Conservation (phyloP, 225 moss, liverwort and hornwort genomes). For the Physcomitrellopsis africana region DNA sequence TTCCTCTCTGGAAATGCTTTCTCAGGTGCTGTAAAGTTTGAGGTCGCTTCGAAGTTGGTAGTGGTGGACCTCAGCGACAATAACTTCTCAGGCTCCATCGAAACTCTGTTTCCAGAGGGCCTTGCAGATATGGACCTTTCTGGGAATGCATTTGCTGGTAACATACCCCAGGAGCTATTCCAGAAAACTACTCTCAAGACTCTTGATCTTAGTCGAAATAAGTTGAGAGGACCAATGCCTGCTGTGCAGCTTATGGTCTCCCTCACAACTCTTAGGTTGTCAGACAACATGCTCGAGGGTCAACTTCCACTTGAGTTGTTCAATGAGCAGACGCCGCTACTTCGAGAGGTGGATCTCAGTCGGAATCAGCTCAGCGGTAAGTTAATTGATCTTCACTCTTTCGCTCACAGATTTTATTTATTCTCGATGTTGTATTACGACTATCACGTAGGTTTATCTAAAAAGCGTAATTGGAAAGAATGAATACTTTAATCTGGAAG, state of each 20-base stretch:
- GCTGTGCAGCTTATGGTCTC: constrained; percentile 53
- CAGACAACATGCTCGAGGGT: constrained; percentile 51
- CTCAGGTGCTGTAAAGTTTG: constrained; percentile 47
- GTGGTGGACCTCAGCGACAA: constrained; percentile 70
- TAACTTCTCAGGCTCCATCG: constrained; percentile 61
- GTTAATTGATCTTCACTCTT: neutral
- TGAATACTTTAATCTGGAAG: neutral
- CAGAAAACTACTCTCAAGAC: constrained; percentile 40
- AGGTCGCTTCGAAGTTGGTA: constrained; percentile 41
- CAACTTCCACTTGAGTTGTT: constrained; percentile 50
- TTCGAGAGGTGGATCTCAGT: constrained; percentile 60
- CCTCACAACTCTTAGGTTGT: constrained; percentile 42
- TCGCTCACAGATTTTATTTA: no score
- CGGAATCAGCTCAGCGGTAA: constrained; percentile 55
- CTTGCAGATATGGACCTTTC: constrained; percentile 47
- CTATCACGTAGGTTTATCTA: neutral
- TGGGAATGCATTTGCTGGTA: constrained; percentile 46
- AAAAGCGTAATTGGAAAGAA: neutral
- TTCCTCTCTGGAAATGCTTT: constrained; percentile 63
- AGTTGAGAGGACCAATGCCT: constrained; percentile 54
- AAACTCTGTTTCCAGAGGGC: constrained; percentile 44
- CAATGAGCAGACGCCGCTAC: constrained; percentile 57
- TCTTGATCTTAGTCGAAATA: constrained; percentile 56
- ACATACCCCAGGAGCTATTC: constrained; percentile 41
- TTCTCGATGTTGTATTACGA: no score